Conservation (phyloP, 2,329 filamentous ascomycete species). For the Raffaelea arxii region DNA sequence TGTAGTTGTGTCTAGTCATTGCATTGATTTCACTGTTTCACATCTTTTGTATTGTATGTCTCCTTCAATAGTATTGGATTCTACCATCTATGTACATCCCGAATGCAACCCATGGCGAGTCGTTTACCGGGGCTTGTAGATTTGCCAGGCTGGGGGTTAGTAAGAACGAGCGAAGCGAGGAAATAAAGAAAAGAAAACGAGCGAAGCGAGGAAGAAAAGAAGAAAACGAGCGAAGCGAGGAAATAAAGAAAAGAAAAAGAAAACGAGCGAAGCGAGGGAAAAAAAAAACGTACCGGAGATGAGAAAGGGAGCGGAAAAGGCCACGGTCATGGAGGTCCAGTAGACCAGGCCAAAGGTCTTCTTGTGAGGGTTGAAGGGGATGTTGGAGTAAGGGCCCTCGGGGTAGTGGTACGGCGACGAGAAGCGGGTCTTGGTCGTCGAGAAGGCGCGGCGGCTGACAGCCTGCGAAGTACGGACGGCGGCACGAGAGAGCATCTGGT, state of each 20-base stretch:
- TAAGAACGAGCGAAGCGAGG: slow-evolving; percentile 12
- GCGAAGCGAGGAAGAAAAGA: slow-evolving; percentile 12
- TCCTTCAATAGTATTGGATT: too few relatives aligned
- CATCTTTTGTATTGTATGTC: too few relatives aligned
- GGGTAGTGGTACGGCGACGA: slow-evolving; percentile 96
- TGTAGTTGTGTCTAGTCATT: slow-evolving; percentile 10
- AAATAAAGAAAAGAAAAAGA: too few relatives aligned
- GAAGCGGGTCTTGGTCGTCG: slow-evolving; percentile 75
- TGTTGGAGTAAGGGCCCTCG: slow-evolving; percentile 87
- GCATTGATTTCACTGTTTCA: too few relatives aligned
- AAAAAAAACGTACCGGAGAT: slow-evolving; percentile 43
- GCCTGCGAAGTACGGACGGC: slow-evolving; percentile 47
- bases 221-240: slow-evolving; percentile 12
- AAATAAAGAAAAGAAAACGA: background rate
- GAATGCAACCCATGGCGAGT: too few relatives aligned
- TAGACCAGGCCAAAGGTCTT: slow-evolving; percentile 76
- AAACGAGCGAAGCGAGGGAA: slow-evolving; percentile 12
- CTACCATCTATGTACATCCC: too few relatives aligned
- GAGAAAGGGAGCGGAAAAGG: slow-evolving; percentile 54
- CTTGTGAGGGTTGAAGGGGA: slow-evolving; percentile 93
- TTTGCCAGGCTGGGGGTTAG: slow-evolving; percentile 37
- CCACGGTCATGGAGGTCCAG: slow-evolving; percentile 58
- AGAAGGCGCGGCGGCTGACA: slow-evolving; percentile 79
- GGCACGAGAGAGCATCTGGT: slow-evolving; percentile 72
- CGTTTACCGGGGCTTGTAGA: slow-evolving; percentile 34